These are phyloP conservation scores for Filobasidium floriforme DNA, from an alignment of 768 basidiomycete species.

Conservation along the genomic window DNA sequence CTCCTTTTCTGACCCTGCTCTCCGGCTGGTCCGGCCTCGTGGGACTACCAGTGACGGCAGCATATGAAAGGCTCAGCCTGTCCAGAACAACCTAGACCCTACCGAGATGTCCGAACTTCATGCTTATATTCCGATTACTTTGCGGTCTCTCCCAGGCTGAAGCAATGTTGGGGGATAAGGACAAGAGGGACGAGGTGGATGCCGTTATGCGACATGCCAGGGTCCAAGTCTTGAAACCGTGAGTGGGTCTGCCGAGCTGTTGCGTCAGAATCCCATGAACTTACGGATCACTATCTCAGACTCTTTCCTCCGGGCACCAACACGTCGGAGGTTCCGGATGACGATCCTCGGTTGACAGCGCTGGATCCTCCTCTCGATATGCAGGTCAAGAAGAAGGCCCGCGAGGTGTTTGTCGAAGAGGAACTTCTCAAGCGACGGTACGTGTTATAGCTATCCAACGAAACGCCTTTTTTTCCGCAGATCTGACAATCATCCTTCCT, in stretches of 20 bases:
- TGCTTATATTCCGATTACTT: too few species aligned
- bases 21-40: background rate
- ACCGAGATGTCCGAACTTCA: too few species aligned
- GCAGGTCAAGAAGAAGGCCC: slow-evolving; percentile 37
- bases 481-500: background rate
- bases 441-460: slow-evolving; percentile 12
- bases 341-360: slow-evolving; percentile 33
- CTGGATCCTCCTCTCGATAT: slow-evolving; percentile 37
- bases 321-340: slow-evolving; percentile 34
- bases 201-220: slow-evolving; percentile 41
- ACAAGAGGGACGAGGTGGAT: slow-evolving; percentile 41
- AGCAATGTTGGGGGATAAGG: slow-evolving; percentile 33
- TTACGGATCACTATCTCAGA: background rate
- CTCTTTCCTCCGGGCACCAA: slow-evolving; percentile 28
- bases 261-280: background rate
- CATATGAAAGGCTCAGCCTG: background rate
- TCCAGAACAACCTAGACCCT: too few species aligned
- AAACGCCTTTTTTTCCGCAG: too few species aligned
- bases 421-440: slow-evolving; percentile 38
- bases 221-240: slow-evolving; percentile 38
- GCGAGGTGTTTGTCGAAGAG: slow-evolving; percentile 42
- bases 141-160: slow-evolving; percentile 33
- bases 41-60: background rate
- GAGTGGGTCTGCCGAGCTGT: slow-evolving; percentile 19
- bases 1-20: slow-evolving; percentile 14